Evolutionary conservation across 768 basidiomycete species (phyloP).

Genomic region (Pleurotus giganteus): DNA sequence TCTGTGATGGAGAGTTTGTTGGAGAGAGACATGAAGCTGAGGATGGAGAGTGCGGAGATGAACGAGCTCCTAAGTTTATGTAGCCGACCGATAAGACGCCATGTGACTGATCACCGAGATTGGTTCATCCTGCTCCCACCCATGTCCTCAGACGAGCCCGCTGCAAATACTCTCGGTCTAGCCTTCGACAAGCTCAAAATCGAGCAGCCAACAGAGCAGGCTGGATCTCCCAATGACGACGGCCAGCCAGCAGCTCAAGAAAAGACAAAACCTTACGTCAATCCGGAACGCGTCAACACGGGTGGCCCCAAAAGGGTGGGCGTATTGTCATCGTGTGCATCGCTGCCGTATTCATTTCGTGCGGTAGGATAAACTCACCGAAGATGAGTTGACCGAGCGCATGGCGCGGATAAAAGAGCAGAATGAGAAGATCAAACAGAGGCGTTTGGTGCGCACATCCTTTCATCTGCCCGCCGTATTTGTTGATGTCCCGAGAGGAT

Average conservation of each 20-base stretch:
- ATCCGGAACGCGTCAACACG: slow-evolving; percentile 82
- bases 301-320: slow-evolving; percentile 72
- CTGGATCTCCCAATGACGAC: slow-evolving; percentile 14
- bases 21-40: slow-evolving; percentile 79
- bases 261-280: slow-evolving; percentile 75
- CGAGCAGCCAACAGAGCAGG: slow-evolving; percentile 22
- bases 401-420: slow-evolving; percentile 63
- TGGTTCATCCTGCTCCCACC: neutral
- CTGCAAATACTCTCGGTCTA: slow-evolving; percentile 66
- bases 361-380: slow-evolving; percentile 35
- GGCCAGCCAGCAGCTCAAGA: slow-evolving; percentile 29
- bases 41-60: neutral
- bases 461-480: neutral
- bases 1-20: slow-evolving; percentile 94
- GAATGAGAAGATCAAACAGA: slow-evolving; percentile 66
- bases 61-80: neutral
- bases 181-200: slow-evolving; percentile 55
- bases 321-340: slow-evolving; percentile 24
- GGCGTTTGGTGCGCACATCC: slow-evolving; percentile 42
- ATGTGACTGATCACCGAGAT: neutral
- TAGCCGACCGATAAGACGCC: neutral
- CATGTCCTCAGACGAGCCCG: slow-evolving; percentile 3
- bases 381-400: slow-evolving; percentile 56
- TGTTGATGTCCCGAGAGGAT: slow-evolving; percentile 41
- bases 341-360: slow-evolving; percentile 11